A percentile compares a stretch with the other conserved stretches of the same genome.
phyloP scores from a whole-genome alignment of 1,284 basidiomycete species.

The Naganishia cerealis region DNA sequence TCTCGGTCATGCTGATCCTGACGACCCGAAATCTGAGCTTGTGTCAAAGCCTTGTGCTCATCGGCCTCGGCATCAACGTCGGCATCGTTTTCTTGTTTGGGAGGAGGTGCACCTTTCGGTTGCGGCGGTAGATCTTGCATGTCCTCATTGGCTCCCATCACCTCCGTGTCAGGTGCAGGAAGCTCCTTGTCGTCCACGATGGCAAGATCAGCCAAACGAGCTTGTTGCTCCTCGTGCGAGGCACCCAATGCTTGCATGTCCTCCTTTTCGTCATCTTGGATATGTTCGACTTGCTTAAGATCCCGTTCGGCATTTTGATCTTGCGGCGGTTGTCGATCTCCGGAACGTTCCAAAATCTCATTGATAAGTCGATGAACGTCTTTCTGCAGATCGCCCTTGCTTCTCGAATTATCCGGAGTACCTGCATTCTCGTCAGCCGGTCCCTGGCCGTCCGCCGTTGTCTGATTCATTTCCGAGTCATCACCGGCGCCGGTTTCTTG shows the following conservation, averaged over 20 bases:
- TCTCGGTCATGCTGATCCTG: slow-evolving; percentile 37
- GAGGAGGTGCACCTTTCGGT: slow-evolving; percentile 27
- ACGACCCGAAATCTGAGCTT: slow-evolving; percentile 45
- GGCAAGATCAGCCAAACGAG: slow-evolving; percentile 76
- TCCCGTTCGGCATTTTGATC: slow-evolving; percentile 58
- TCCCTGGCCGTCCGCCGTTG: slow-evolving; percentile 41
- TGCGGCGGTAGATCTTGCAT: slow-evolving; percentile 31
- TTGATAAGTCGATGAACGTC: slow-evolving; percentile 82
- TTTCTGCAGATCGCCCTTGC: slow-evolving; percentile 66
- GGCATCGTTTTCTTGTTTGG: slow-evolving; percentile 19
- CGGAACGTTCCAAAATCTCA: slow-evolving; percentile 69
- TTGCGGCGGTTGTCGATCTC: slow-evolving; percentile 46
- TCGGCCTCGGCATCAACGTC: slow-evolving; percentile 21
- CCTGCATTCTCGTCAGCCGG: slow-evolving; percentile 47
- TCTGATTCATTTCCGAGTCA: slow-evolving; percentile 35
- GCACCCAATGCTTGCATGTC: slow-evolving; percentile 88
- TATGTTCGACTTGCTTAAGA: slow-evolving; percentile 68
- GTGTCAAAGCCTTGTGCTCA: slow-evolving; percentile 53
- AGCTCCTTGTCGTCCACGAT: slow-evolving; percentile 63
- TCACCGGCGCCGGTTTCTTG: slow-evolving; percentile 44
- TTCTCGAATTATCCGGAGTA: slow-evolving; percentile 34
- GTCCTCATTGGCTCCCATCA: slow-evolving; percentile 20
- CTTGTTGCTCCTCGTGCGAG: slow-evolving; percentile 76
- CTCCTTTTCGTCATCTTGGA: slow-evolving; percentile 70
- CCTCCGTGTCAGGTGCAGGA: slow-evolving; percentile 37